These are phyloP conservation scores for Amanita muscaria DNA, from an alignment of 768 basidiomycete genomes.

Conservation along the genomic window DNA sequence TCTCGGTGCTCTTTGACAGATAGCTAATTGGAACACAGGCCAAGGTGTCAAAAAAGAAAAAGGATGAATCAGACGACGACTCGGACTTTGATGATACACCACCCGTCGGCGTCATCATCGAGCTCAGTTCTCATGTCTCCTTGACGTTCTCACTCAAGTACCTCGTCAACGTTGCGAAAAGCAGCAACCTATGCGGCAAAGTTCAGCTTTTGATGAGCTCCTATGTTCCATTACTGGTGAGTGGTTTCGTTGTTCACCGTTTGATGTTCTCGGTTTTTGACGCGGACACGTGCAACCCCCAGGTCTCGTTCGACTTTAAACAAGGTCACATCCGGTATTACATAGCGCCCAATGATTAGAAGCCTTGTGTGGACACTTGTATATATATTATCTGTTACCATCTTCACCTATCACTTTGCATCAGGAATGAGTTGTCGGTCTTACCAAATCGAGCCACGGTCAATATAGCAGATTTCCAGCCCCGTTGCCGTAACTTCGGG, in stretches of 20 bases:
- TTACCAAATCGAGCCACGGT: too few relatives aligned
- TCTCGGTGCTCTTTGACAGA: too few relatives aligned
- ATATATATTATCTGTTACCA: too few relatives aligned
- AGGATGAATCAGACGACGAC: constrained; percentile 47
- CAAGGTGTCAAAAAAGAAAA: constrained; percentile 41
- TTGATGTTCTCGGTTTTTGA: too few relatives aligned
- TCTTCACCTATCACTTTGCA: too few relatives aligned
- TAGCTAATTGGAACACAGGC: too few relatives aligned
- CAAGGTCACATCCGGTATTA: constrained; percentile 90
- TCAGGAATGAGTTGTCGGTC: too few relatives aligned
- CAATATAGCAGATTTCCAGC: too few relatives aligned
- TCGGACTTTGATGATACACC: constrained; percentile 20
- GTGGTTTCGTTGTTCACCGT: too few relatives aligned
- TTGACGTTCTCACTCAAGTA: constrained; percentile 97
- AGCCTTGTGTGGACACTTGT: too few relatives aligned
- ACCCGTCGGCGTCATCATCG: constrained; percentile 49
- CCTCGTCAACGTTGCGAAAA: constrained; percentile 94
- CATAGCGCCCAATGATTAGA: constrained; percentile 95
- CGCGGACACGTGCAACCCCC: too few relatives aligned
- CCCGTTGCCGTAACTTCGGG: too few relatives aligned
- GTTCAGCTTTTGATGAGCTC: constrained; percentile 88
- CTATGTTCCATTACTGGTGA: constrained; percentile 81
- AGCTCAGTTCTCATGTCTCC: constrained; percentile 85
- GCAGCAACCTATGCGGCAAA: constrained; percentile 56
- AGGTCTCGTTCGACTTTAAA: constrained; percentile 87